phyloP scores from a whole-genome alignment of 2,329 filamentous ascomycete genomes.

The Neonectria hederae region DNA sequence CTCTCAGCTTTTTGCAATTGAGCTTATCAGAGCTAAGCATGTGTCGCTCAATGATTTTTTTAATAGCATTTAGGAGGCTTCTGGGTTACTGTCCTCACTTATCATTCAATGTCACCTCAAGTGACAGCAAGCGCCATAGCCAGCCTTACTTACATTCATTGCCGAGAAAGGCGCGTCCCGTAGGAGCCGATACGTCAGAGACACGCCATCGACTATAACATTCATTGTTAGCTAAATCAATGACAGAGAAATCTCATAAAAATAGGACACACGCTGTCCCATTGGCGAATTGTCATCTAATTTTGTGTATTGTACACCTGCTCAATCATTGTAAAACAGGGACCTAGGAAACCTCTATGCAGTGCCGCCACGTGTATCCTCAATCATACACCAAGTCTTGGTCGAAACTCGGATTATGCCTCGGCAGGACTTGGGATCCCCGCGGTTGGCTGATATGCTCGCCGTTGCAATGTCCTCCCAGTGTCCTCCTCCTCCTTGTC shows the following conservation, averaged over 20 bases:
- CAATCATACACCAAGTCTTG: constrained; percentile 51
- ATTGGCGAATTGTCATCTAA: constrained; percentile 53
- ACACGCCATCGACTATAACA: not conserved
- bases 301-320: constrained; percentile 64
- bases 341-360: constrained; percentile 61
- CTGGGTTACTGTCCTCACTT: not conserved
- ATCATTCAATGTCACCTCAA: not conserved
- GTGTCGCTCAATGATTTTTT: not conserved
- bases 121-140: not conserved
- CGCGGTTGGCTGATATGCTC: constrained; percentile 39
- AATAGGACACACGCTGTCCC: constrained; percentile 29
- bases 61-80: not conserved
- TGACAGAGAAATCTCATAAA: constrained; percentile 10
- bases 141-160: not conserved
- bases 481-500: constrained; percentile 42
- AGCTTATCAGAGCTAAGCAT: not conserved
- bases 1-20: constrained; percentile 13
- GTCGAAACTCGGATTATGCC: constrained; percentile 44
- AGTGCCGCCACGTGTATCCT: constrained; percentile 54
- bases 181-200: constrained; percentile 1
- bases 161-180: not conserved
- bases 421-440: constrained; percentile 36
- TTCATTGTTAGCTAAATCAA: constrained; percentile 4
- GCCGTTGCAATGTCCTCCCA: constrained; percentile 33
- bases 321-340: constrained; percentile 56